phyloP scores from a whole-genome alignment of 176 grass and related monocot species.

The Zea mays region Zm-B73-REFERENCE-NAM-5.0 NC_050104.1:129978001-129978500 shows the following conservation, averaged over 20 bases:
- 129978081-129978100: constrained; percentile 67
- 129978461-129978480: too few species aligned
- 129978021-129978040: constrained; percentile 86
- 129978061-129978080: constrained; percentile 46
- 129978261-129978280: too few species aligned
- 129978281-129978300: neutral
- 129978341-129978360: constrained; percentile 9
- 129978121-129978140: neutral
- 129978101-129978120: constrained; percentile 41
- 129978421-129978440: too few species aligned
- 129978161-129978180: neutral
- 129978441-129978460: too few species aligned
- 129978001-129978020: constrained; percentile 77
- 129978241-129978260: constrained; percentile 17
- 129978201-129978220: neutral
- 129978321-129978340: constrained; percentile 35
- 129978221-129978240: neutral
- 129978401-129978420: too few species aligned
- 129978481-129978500: too few species aligned
- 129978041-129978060: constrained; percentile 61
- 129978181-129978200: neutral
- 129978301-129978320: constrained; percentile 26
- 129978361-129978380: constrained; percentile 25
- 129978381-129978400: too few species aligned
- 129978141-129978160: neutral